Conservation (phyloP, 2,329 filamentous ascomycete species). For the Talaromyces sp. region DNA sequence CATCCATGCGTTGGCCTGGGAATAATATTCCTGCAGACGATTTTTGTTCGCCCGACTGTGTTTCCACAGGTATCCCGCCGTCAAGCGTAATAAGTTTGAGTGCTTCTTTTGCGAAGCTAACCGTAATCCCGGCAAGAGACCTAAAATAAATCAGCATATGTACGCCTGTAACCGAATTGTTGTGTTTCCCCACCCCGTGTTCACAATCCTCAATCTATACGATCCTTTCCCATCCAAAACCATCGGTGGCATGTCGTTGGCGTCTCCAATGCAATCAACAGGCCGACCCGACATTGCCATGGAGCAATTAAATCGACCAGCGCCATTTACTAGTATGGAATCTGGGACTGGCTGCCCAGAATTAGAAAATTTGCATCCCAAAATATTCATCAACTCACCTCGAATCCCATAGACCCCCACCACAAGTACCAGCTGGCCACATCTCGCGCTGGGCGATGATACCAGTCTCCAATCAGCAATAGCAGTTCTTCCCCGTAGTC, state of each 20-base stretch:
- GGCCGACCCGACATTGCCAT: constrained; percentile 43
- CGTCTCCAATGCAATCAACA: constrained; percentile 36
- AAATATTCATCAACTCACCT: constrained; percentile 23
- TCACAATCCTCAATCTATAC: constrained; percentile 40
- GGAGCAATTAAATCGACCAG: constrained; percentile 42
- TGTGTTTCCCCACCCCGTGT: constrained; percentile 34
- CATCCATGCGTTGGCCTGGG: constrained; percentile 44
- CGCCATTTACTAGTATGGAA: constrained; percentile 46
- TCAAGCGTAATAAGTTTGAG: constrained; percentile 39
- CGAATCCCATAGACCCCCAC: constrained; percentile 40
- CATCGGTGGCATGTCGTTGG: constrained; percentile 22
- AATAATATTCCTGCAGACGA: constrained; percentile 38
- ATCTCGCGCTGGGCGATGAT: constrained; percentile 39
- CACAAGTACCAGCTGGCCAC: constrained; percentile 43
- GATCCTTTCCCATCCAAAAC: constrained; percentile 18
- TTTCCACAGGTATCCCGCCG: constrained; percentile 32
- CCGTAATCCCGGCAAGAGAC: constrained; percentile 36
- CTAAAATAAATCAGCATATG: constrained; percentile 16
- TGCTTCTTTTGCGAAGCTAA: constrained; percentile 27
- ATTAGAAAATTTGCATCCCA: neutral
- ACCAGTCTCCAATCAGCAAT: constrained; percentile 49
- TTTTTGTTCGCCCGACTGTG: constrained; percentile 13
- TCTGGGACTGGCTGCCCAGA: constrained; percentile 44
- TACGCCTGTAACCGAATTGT: neutral
- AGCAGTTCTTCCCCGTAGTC: constrained; percentile 38